Percentiles rank a stretch among this genome's conserved stretches.
Evolutionary conservation across 2,329 filamentous ascomycete species (phyloP).

Genomic region (Aureobasidium sp.): DNA sequence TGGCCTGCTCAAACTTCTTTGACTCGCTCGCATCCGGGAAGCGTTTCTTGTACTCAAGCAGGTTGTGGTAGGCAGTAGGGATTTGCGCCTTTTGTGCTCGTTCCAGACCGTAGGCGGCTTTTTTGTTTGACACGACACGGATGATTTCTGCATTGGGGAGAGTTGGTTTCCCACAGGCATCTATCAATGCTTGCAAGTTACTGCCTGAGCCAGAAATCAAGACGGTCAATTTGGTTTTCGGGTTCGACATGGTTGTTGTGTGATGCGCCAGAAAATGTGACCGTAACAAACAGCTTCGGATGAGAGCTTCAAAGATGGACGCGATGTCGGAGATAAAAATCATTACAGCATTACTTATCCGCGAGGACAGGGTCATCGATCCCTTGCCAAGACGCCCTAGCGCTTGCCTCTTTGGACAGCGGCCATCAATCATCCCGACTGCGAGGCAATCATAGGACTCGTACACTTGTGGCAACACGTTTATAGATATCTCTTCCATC

Average conservation of each 20-base stretch:
- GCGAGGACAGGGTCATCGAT: constrained; percentile 1
- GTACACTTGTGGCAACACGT: constrained; percentile 15
- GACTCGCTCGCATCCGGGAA: constrained; percentile 46
- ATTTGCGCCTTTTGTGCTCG: constrained; percentile 56
- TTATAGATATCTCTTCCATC: not conserved
- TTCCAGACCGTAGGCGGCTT: constrained; percentile 57
- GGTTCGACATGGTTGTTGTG: constrained; percentile 6
- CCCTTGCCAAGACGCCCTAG: constrained; percentile 12
- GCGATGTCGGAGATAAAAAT: constrained; percentile 7
- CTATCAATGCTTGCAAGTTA: constrained; percentile 72
- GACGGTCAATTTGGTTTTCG: constrained; percentile 24
- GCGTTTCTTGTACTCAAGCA: constrained; percentile 66
- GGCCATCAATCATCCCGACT: constrained; percentile 8
- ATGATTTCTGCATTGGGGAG: constrained; percentile 50
- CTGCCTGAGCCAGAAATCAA: constrained; percentile 64
- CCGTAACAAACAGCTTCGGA: not conserved
- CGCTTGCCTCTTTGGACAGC: constrained; percentile 14
- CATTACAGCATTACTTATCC: no score
- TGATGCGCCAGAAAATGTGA: not conserved
- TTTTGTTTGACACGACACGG: constrained; percentile 60
- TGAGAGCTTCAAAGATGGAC: not conserved
- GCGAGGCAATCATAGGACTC: constrained; percentile 9
- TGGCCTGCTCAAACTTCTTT: constrained; percentile 38
- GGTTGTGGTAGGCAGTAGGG: constrained; percentile 73
- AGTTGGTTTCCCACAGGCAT: constrained; percentile 44